Percentiles rank a stretch among this genome's conserved stretches.
phyloP scores from a whole-genome alignment of 2,329 filamentous ascomycete genomes.

The Penicillium freii region DNA sequence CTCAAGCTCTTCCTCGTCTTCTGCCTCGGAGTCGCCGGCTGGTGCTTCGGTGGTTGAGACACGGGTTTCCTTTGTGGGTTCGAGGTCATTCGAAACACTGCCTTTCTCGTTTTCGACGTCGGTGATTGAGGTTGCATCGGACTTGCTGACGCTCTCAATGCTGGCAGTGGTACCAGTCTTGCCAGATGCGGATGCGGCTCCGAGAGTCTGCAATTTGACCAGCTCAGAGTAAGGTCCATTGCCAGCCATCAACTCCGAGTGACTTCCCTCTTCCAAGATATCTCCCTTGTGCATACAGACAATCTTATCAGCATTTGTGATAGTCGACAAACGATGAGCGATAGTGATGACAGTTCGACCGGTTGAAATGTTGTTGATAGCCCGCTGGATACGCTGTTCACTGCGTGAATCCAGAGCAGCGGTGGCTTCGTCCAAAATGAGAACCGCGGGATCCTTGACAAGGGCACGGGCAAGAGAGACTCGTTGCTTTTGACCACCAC shows the following conservation, averaged over 20 bases:
- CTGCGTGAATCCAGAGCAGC: slow-evolving; percentile 54
- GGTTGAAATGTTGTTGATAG: slow-evolving; percentile 54
- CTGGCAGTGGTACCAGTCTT: slow-evolving; percentile 52
- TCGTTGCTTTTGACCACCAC: slow-evolving; percentile 78
- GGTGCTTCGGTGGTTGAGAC: slow-evolving; percentile 19
- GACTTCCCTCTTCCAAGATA: slow-evolving; percentile 53
- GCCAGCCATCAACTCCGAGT: slow-evolving; percentile 53
- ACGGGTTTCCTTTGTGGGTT: slow-evolving; percentile 14
- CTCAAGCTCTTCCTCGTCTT: slow-evolving; percentile 29
- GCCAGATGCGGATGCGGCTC: slow-evolving; percentile 43
- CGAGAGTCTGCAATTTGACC: slow-evolving; percentile 49
- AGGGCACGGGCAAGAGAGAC: slow-evolving; percentile 78
- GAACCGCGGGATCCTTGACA: slow-evolving; percentile 64
- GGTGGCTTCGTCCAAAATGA: slow-evolving; percentile 84
- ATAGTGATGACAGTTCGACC: slow-evolving; percentile 71
- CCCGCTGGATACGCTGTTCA: slow-evolving; percentile 54
- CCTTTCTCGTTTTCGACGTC: slow-evolving; percentile 25
- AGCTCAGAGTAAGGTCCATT: slow-evolving; percentile 27
- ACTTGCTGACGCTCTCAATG: slow-evolving; percentile 38
- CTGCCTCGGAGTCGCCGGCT: slow-evolving; percentile 12
- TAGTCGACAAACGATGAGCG: slow-evolving; percentile 58
- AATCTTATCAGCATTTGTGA: slow-evolving; percentile 56
- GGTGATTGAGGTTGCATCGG: slow-evolving; percentile 26
- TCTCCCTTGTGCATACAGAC: slow-evolving; percentile 54
- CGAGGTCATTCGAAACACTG: slow-evolving; percentile 5